Conservation (phyloP, 2,329 filamentous ascomycete genomes). For the Aaosphaeria arxii region DNA sequence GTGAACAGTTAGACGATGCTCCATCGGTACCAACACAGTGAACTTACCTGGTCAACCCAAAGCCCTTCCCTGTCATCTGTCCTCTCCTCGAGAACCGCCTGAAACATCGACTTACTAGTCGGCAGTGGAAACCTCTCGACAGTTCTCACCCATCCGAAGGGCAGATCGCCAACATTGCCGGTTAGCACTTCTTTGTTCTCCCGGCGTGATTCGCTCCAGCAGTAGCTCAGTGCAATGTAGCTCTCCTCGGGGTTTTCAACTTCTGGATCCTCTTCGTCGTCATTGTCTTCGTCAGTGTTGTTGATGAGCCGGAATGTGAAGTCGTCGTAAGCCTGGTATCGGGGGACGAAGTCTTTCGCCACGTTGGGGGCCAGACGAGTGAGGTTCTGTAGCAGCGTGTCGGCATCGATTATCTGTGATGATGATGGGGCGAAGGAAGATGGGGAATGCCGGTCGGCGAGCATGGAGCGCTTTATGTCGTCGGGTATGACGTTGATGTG, state of each 20-base stretch:
- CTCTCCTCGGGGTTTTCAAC: constrained; percentile 20
- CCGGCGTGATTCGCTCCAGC: constrained; percentile 32
- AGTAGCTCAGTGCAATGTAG: constrained; percentile 45
- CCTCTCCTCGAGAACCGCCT: constrained; percentile 40
- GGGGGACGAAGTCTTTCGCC: constrained; percentile 29
- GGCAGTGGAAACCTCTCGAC: constrained; percentile 39
- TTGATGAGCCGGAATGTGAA: constrained; percentile 40
- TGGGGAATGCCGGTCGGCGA: constrained; percentile 11
- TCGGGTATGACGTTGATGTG: constrained; percentile 20
- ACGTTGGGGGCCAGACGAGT: constrained; percentile 23
- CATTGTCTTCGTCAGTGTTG: constrained; percentile 25
- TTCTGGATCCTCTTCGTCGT: constrained; percentile 2
- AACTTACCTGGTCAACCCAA: constrained; percentile 41
- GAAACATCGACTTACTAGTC: constrained; percentile 37
- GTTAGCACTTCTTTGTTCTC: constrained; percentile 15
- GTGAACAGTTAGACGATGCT: neutral
- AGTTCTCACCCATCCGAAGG: constrained; percentile 33
- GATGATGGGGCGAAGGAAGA: neutral
- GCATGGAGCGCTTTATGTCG: constrained; percentile 13
- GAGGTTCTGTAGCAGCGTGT: constrained; percentile 24
- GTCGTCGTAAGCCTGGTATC: constrained; percentile 12
- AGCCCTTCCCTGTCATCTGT: constrained; percentile 35
- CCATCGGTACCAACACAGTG: neutral
- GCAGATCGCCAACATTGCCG: constrained; percentile 25
- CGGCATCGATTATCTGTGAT: constrained; percentile 10